A percentile compares a stretch with the other conserved stretches of the same genome.
phyloP scores from a whole-genome alignment of 192 early-diverging fungal genomes.

The Coemansia sp. region DNA sequence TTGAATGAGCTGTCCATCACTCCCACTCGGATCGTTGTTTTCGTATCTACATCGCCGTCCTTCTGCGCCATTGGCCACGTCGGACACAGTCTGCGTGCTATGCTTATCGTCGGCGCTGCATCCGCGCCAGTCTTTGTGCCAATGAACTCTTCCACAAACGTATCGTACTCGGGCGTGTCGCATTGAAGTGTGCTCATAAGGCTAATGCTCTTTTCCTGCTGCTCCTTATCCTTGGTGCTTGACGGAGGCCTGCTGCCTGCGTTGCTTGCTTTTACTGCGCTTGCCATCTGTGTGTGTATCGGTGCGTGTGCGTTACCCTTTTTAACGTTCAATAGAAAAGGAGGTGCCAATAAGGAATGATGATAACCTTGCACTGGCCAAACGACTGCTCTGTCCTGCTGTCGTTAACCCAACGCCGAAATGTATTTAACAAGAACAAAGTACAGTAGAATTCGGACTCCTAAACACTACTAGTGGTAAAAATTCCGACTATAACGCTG shows the following conservation, averaged over 20 bases:
- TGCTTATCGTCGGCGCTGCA: conserved; percentile 13
- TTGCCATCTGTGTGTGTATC: background rate
- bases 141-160: conserved; percentile 38
- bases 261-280: background rate
- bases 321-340: background rate
- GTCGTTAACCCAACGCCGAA: too few relatives aligned
- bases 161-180: conserved; percentile 40
- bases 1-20: conserved; percentile 81
- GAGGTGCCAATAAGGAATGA: background rate
- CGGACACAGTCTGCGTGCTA: conserved; percentile 34
- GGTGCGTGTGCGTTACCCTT: background rate
- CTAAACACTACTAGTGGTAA: too few relatives aligned
- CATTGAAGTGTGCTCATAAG: conserved; percentile 30
- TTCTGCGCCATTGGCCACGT: conserved; percentile 33
- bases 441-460: too few relatives aligned
- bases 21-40: conserved; percentile 34
- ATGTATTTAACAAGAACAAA: too few relatives aligned
- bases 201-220: conserved; percentile 16
- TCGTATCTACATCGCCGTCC: background rate
- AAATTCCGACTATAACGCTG: too few relatives aligned
- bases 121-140: background rate
- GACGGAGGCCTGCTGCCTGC: background rate
- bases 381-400: too few relatives aligned
- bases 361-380: too few relatives aligned
- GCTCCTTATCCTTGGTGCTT: conserved; percentile 2